Evolutionary conservation across 257 asterid genomes (phyloP).

Genomic region (Plectranthus barbatus): DNA sequence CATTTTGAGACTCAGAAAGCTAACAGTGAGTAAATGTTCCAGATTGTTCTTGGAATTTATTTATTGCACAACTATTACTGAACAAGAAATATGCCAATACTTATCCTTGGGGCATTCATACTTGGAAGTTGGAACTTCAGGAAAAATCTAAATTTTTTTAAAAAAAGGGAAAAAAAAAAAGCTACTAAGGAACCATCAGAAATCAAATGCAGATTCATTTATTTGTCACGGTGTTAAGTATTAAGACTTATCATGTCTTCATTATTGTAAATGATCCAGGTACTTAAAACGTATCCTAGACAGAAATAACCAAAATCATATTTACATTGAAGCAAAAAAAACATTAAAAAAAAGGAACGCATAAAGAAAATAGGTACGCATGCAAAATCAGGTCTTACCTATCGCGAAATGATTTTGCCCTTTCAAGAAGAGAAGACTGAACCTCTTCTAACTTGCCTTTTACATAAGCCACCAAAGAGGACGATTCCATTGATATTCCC

Average conservation of each 20-base stretch:
- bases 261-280: neutral
- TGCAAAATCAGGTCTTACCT: conserved; percentile 32
- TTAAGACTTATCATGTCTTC: neutral
- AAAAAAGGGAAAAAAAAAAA: neutral
- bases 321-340: conserved; percentile 3
- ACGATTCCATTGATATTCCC: conserved; percentile 86
- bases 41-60: neutral
- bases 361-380: neutral
- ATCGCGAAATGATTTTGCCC: conserved; percentile 70
- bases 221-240: no score
- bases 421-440: conserved; percentile 68
- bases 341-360: neutral
- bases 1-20: conserved; percentile 9
- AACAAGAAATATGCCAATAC: neutral
- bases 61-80: neutral
- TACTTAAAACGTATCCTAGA: neutral
- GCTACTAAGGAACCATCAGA: no score
- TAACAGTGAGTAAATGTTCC: neutral
- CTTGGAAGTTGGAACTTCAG: neutral
- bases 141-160: no score
- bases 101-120: neutral
- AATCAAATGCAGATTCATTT: no score
- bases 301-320: neutral
- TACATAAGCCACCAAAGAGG: conserved; percentile 58
- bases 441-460: conserved; percentile 66